phyloP scores from a whole-genome alignment of 2,329 filamentous ascomycete genomes.

The Aureobasidium sp. region DNA sequence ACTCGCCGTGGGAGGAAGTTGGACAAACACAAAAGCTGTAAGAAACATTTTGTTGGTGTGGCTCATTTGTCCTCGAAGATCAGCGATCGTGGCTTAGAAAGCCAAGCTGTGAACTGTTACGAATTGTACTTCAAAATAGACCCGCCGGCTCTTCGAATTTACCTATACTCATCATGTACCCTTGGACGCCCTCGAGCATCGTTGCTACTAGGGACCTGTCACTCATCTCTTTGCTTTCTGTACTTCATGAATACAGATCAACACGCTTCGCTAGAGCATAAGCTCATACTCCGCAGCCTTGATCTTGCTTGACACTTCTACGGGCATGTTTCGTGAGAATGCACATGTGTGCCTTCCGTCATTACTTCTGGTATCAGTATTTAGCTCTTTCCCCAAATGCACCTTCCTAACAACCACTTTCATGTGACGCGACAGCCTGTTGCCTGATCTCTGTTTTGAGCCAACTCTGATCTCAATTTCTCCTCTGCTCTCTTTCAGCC shows the following conservation, averaged over 20 bases:
- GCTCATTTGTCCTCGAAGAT: too few relatives aligned
- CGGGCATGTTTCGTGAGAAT: too few relatives aligned
- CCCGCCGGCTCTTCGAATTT: too few relatives aligned
- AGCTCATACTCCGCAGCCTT: background rate
- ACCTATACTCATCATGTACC: too few relatives aligned
- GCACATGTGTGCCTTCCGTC: background rate
- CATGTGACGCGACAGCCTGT: background rate
- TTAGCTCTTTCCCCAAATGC: background rate
- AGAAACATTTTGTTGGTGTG: too few relatives aligned
- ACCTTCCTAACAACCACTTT: background rate
- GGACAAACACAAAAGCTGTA: too few relatives aligned
- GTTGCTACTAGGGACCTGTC: background rate
- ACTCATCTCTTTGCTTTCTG: background rate
- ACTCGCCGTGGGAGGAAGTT: too few relatives aligned
- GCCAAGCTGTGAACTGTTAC: too few relatives aligned
- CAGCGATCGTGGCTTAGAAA: too few relatives aligned
- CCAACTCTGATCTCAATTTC: background rate
- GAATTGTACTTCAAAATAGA: too few relatives aligned
- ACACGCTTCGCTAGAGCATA: background rate
- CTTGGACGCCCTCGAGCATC: too few relatives aligned
- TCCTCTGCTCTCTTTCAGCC: background rate
- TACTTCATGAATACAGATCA: background rate
- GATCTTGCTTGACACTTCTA: background rate
- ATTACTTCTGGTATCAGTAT: background rate
- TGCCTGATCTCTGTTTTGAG: background rate